These are phyloP conservation scores for Colletotrichum incanum DNA, from an alignment of 2,329 filamentous ascomycete species.

Conservation along the genomic window DNA sequence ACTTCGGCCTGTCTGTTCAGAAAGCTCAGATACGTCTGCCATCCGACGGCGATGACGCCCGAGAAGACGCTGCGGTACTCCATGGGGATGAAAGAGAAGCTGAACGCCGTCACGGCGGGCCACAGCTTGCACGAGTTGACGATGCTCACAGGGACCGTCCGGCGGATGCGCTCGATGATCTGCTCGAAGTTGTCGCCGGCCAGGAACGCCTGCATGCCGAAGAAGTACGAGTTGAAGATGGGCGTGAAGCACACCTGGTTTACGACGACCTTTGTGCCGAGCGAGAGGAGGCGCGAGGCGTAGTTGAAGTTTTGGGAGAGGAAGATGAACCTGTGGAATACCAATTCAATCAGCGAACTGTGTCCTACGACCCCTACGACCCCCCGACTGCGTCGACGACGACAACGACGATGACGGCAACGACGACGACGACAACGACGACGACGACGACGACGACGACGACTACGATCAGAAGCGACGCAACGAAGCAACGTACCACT, in stretches of 20 bases:
- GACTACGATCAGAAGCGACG: neutral
- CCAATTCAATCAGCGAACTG: neutral
- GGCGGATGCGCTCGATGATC: constrained; percentile 78
- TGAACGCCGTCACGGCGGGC: constrained; percentile 90
- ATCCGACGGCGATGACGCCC: constrained; percentile 85
- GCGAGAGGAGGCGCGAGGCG: constrained; percentile 77
- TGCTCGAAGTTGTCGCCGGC: constrained; percentile 77
- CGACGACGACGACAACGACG: neutral
- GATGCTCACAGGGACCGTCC: constrained; percentile 83
- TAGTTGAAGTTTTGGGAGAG: constrained; percentile 90
- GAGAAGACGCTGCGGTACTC: constrained; percentile 87
- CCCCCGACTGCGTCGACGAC: too few relatives aligned
- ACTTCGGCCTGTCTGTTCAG: constrained; percentile 82
- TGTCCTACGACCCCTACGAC: too few relatives aligned
- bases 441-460: neutral
- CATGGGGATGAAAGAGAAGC: constrained; percentile 85
- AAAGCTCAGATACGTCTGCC: constrained; percentile 92
- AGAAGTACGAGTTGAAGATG: constrained; percentile 87
- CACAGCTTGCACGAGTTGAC: constrained; percentile 89
- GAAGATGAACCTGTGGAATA: constrained; percentile 78
- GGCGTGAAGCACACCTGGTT: constrained; percentile 89
- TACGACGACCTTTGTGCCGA: constrained; percentile 83
- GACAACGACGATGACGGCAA: neutral
- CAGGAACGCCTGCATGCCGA: constrained; percentile 83
- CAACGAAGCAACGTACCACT: constrained; percentile 74